Base-by-base conservation (phyloP, 805 yeast species). In the Kregervanrija pseudodelftensis region DNA sequence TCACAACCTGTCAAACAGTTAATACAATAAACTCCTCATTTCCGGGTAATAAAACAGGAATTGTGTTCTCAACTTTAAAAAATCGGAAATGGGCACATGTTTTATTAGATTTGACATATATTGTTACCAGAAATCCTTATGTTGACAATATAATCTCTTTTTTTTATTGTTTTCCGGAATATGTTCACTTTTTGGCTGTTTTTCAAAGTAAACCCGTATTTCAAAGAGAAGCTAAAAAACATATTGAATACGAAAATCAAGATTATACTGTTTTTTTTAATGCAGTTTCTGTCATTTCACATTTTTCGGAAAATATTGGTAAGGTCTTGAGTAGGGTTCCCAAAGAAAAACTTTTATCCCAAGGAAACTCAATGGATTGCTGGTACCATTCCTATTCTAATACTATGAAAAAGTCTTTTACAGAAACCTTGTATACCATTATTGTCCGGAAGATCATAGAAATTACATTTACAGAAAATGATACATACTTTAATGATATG, bases 211-310 rank as follows among this genome's bases (percentile, higher is more conserved):
- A 79, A 39, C 85, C 93, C 1, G 80, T 85, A 0, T 66, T 87
- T 54, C 75, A 72, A 49, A 72, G 98, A 47, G 96, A 88, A 56
- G 77, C 79, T 4, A 70, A 74, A 5, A 82, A 78, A 47, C 99
- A 91, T 61, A 89, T 91, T 9, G 96, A 90, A 58, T 93, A 85
- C 59, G 99, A 91, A 58, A 81, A 80, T 38, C 86, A 85, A 31
- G 91, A 86, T 42, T 93, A 90, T 70, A 75, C 82, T 1, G 74
- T 79, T 2, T 82, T 73, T 55, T 83, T 83, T 59, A 83, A 82
- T 49, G 78, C 83, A 1, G 62, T 81, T 47, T 81, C 85, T 43
- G 85, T 80, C 3, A 72, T 86, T 0, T 73, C 82, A 9, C 82
- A 83, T 47, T 73, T 79, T 51, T 73, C 76, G 0, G 84, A 79